A percentile compares a stretch with the other conserved stretches of the same genome.
Conservation (phyloP, 192 early-diverging fungal genomes). For the Gigaspora rosea region DNA sequence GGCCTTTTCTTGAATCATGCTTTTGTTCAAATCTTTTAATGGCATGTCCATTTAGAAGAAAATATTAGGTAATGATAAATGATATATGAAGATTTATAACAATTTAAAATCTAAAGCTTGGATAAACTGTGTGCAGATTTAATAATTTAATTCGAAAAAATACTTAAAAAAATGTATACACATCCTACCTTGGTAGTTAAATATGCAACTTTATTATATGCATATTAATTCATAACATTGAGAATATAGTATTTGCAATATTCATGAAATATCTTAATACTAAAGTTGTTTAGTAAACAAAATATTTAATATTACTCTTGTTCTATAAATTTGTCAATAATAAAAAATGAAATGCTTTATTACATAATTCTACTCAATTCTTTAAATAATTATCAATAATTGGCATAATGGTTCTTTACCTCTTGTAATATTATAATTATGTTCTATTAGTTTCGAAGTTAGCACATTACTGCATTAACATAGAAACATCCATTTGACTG, state of each 20-base stretch:
- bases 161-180: not conserved
- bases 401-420: slow-evolving; percentile 79
- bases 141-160: not conserved
- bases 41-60: slow-evolving; percentile 88
- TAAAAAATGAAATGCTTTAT: slow-evolving; percentile 85
- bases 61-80: slow-evolving; percentile 83
- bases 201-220: slow-evolving; percentile 93
- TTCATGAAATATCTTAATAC: too few species aligned
- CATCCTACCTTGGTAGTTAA: slow-evolving; percentile 79
- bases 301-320: slow-evolving; percentile 60
- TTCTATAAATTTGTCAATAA: slow-evolving; percentile 97
- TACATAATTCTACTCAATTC: slow-evolving; percentile 68
- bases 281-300: not conserved
- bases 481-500: slow-evolving; percentile 80
- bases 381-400: slow-evolving; percentile 88
- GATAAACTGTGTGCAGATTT: not conserved
- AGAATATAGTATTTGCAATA: not conserved
- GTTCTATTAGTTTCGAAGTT: not conserved
- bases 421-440: slow-evolving; percentile 56
- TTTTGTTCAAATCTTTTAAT: slow-evolving; percentile 73
- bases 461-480: slow-evolving; percentile 39
- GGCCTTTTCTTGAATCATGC: slow-evolving; percentile 81
- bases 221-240: slow-evolving; percentile 89
- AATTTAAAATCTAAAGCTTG: slow-evolving; percentile 75
- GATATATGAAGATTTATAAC: slow-evolving; percentile 85